Base-by-base conservation (phyloP, 2,329 filamentous ascomycete genomes). In the Didymella keratinophila region DNA sequence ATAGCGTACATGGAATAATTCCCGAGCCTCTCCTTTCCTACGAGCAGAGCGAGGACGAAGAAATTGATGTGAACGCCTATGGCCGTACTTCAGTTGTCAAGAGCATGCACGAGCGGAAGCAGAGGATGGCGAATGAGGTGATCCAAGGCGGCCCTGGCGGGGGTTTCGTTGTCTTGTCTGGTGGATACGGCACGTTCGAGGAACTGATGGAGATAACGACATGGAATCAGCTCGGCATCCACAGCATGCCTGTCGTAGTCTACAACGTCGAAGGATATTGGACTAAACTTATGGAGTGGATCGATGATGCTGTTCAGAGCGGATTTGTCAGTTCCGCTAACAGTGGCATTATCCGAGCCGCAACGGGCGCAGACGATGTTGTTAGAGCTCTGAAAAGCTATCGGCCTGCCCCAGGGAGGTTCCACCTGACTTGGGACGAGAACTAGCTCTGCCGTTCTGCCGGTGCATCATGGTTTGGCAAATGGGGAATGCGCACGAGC, bases 141-240 rank as follows among this genome's bases (percentile, higher is more conserved):
- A 85, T 96, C 23, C 84, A 86, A 21, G 92, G 92, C 25, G 93
- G 90, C 0, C 87, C 89, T 0, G 94, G 94, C 0, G 89, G 87
- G 56, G 94, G 94, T 14, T 99, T 99, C 79, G 87, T 99, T 41
- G 93, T 93, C 27, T 81, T 99, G 58, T 87, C 86, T 56, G 94
- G 94, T 42, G 95, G 95, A 0, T 99, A 94, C 77, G 95, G 95
- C 20, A 99, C 95, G 2, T 84, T 98, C 74, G 95, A 99, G 81
- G 95, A 99, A 83, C 84, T 99, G 74, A 93, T 97, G 78, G 92
- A 96, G 80, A 87, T 92, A 2, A 88, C 88, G 25, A 95, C 92
- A 11, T 99, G 95, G 93, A 98, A 97, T 78, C 95, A 98, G 80
- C 80, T 99, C 48, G 94, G 94, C 1, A 98, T 99, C 65, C 95